These are phyloP conservation scores for Thraustotheca clavata DNA, from an alignment of 352 stramenopile species.

Conservation along the genomic window DNA sequence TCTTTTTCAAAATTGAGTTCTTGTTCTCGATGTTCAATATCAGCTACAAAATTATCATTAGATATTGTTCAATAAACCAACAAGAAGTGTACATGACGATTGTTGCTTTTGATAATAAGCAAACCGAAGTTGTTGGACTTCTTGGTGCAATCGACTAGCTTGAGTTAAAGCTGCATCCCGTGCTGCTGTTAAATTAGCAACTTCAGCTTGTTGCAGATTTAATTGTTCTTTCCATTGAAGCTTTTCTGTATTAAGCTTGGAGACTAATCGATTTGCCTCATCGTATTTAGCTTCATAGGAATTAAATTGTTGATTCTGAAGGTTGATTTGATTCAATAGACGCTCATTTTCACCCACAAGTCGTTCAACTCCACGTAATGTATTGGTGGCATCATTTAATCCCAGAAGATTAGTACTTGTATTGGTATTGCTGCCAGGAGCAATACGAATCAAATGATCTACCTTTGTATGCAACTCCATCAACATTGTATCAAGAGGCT, in stretches of 20 bases:
- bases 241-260: constrained; percentile 60
- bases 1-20: constrained; percentile 57
- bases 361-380: constrained; percentile 63
- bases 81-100: constrained; percentile 27
- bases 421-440: constrained; percentile 23
- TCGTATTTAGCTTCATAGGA: constrained; percentile 65
- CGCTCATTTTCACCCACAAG: constrained; percentile 66
- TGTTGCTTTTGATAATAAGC: constrained; percentile 75
- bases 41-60: constrained; percentile 20
- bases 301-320: constrained; percentile 64
- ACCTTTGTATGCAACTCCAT: constrained; percentile 61
- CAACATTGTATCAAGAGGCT: constrained; percentile 7
- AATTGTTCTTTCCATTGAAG: constrained; percentile 57
- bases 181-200: constrained; percentile 47
- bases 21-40: constrained; percentile 45
- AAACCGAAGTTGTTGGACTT: constrained; percentile 64
- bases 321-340: constrained; percentile 62
- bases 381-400: constrained; percentile 38
- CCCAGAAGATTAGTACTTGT: neutral
- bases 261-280: constrained; percentile 48
- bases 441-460: constrained; percentile 70
- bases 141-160: constrained; percentile 55
- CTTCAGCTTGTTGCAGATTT: constrained; percentile 45
- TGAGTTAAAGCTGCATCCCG: constrained; percentile 61
- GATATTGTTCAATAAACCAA: neutral